Conservation (phyloP, 148 eudicot species). For the Arctostaphylos glauca region DNA sequence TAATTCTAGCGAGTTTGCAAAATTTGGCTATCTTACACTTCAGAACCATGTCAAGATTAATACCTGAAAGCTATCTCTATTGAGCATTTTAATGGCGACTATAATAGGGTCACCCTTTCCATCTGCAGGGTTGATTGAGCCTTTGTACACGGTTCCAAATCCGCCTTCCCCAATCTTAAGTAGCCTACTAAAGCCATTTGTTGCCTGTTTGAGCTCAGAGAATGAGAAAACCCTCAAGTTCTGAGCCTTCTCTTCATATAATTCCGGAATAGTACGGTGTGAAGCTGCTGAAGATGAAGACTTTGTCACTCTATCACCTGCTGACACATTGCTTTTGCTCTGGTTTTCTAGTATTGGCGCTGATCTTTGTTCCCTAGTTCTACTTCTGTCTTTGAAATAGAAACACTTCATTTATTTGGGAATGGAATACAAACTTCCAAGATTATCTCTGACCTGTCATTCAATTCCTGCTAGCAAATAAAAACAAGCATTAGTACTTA, state of each 20-base stretch:
- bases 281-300: constrained; percentile 48
- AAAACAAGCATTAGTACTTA: neutral
- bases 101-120: constrained; percentile 34
- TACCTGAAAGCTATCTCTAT: constrained; percentile 79
- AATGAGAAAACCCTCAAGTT: constrained; percentile 60
- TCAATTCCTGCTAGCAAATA: constrained; percentile 12
- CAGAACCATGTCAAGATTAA: neutral
- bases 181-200: constrained; percentile 55
- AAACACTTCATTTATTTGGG: constrained; percentile 64
- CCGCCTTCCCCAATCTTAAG: constrained; percentile 95
- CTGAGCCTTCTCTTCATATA: constrained; percentile 66
- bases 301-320: constrained; percentile 29
- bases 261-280: constrained; percentile 50
- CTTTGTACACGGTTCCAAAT: constrained; percentile 78
- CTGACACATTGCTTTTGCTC: constrained; percentile 40
- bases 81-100: constrained; percentile 81
- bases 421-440: neutral
- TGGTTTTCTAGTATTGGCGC: constrained; percentile 58
- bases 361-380: constrained; percentile 50
- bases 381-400: constrained; percentile 51
- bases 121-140: constrained; percentile 50
- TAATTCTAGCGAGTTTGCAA: constrained; percentile 1
- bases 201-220: constrained; percentile 59
- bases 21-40: neutral
- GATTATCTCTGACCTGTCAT: neutral